Evolutionary conservation across 2,329 filamentous ascomycete genomes (phyloP).

Genomic region (Fusarium sterilihyphosum): DNA sequence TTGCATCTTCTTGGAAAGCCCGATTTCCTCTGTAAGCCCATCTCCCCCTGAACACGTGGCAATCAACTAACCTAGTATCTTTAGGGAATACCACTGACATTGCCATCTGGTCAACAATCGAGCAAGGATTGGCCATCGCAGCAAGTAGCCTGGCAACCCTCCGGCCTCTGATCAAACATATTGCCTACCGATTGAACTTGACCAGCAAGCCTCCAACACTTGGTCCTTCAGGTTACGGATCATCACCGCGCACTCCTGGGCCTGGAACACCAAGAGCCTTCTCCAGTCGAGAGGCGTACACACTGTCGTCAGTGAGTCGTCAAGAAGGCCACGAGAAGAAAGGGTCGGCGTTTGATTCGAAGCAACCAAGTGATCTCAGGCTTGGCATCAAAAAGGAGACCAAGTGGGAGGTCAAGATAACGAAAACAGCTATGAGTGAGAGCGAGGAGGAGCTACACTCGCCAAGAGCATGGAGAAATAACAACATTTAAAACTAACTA

Average conservation of each 20-base stretch:
- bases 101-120: constrained; percentile 58
- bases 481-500: not conserved
- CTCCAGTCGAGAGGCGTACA: constrained; percentile 12
- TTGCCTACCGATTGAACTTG: constrained; percentile 16
- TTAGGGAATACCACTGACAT: constrained; percentile 51
- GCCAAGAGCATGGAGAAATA: not conserved
- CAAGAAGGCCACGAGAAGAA: not conserved
- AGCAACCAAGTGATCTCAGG: not conserved
- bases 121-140: constrained; percentile 56
- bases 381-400: constrained; percentile 18
- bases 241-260: constrained; percentile 5
- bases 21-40: constrained; percentile 52
- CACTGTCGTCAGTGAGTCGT: constrained; percentile 18
- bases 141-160: constrained; percentile 56
- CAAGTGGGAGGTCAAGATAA: constrained; percentile 24
- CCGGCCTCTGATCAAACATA: constrained; percentile 50
- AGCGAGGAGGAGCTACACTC: constrained; percentile 33
- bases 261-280: constrained; percentile 29
- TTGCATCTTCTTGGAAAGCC: constrained; percentile 45
- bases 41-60: accelerated
- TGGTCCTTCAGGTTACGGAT: constrained; percentile 19
- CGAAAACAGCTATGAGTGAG: constrained; percentile 12
- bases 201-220: constrained; percentile 25
- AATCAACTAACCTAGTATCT: not conserved
- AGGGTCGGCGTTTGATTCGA: not conserved